phyloP scores from a whole-genome alignment of 768 basidiomycete genomes.

The Rhodotorula kratochvilovae region DNA sequence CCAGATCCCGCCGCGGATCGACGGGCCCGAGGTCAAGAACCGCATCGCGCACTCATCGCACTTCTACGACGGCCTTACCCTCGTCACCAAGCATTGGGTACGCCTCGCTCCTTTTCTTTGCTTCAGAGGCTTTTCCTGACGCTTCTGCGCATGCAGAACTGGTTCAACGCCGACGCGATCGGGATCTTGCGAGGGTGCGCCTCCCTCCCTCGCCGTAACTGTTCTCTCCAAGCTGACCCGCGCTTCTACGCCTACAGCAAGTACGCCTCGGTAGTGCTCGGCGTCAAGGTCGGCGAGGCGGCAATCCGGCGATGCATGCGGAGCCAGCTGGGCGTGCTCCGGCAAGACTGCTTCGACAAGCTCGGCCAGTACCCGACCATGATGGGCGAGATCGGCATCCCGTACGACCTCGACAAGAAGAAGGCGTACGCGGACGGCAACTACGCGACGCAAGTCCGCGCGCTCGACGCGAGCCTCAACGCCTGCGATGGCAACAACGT shows the following conservation, averaged over 20 bases:
- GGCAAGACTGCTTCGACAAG: constrained; percentile 65
- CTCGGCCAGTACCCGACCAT: constrained; percentile 69
- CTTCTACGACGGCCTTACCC: constrained; percentile 91
- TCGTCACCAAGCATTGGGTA: constrained; percentile 80
- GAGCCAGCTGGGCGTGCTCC: constrained; percentile 73
- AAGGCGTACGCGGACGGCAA: constrained; percentile 75
- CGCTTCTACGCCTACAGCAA: constrained; percentile 48
- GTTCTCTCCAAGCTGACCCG: not conserved
- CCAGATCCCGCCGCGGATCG: constrained; percentile 60
- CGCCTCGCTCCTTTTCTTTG: not conserved
- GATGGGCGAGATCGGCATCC: constrained; percentile 92
- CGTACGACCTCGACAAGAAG: constrained; percentile 88
- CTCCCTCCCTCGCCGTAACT: not conserved
- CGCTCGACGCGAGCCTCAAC: constrained; percentile 50
- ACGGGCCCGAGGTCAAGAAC: constrained; percentile 52
- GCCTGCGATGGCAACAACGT: constrained; percentile 50
- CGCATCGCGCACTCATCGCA: constrained; percentile 76
- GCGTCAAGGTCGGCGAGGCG: constrained; percentile 72
- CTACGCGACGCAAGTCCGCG: constrained; percentile 53
- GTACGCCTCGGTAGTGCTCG: constrained; percentile 63
- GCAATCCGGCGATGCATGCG: constrained; percentile 77
- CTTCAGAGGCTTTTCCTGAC: not conserved
- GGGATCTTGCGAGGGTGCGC: constrained; percentile 70
- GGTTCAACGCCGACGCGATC: constrained; percentile 91
- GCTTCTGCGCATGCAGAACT: constrained; percentile 52